phyloP scores from a whole-genome alignment of 2,329 filamentous ascomycete species.

The Paraphaeosphaeria minitans region DNA sequence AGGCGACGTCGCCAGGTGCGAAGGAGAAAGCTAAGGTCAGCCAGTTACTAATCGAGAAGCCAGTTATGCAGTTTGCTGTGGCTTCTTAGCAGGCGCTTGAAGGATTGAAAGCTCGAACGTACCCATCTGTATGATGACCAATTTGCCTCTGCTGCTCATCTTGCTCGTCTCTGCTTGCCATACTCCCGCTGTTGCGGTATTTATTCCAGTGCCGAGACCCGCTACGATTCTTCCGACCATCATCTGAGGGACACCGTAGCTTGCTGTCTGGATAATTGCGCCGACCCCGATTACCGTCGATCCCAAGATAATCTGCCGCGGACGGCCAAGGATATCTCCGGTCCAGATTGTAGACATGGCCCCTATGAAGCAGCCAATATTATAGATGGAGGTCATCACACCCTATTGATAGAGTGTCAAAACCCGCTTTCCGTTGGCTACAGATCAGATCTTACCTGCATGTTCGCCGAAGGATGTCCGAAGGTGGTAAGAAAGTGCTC shows the following conservation, averaged over 20 bases:
- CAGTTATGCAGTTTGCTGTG: constrained; percentile 49
- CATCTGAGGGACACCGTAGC: constrained; percentile 45
- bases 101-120: neutral
- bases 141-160: constrained; percentile 52
- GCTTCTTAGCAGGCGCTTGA: constrained; percentile 6
- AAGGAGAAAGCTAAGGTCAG: constrained; percentile 52
- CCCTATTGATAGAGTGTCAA: constrained; percentile 31
- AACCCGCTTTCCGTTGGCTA: neutral
- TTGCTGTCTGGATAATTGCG: constrained; percentile 45
- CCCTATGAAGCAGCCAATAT: constrained; percentile 53
- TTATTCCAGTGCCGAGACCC: constrained; percentile 54
- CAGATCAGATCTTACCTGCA: constrained; percentile 19
- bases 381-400: constrained; percentile 50
- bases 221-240: constrained; percentile 50
- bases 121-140: constrained; percentile 55
- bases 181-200: constrained; percentile 56
- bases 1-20: constrained; percentile 41
- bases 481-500: constrained; percentile 39
- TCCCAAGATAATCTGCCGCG: constrained; percentile 63
- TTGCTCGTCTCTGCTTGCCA: constrained; percentile 56
- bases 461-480: constrained; percentile 34
- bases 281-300: constrained; percentile 49
- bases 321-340: constrained; percentile 65
- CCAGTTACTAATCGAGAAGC: constrained; percentile 53
- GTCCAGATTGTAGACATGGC: constrained; percentile 52